Evolutionary conservation across 2,329 filamentous ascomycete genomes (phyloP), one percentile per base, ranked within the genome.

Genomic region (Fusarium transvaalense): DNA sequence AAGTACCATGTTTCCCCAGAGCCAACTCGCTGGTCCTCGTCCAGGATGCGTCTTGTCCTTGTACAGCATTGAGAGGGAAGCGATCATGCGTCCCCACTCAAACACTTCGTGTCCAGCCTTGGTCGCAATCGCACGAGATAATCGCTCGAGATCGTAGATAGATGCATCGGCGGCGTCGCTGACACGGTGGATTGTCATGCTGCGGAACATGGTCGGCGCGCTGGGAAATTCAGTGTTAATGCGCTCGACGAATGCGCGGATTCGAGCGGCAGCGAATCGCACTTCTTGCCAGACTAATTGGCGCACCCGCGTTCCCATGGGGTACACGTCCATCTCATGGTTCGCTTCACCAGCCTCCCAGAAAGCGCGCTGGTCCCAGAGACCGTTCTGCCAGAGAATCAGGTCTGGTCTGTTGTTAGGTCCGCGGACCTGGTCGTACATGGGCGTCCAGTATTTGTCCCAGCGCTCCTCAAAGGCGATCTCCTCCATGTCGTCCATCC

Each of bases 281-380:
- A 70, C 39, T 54, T 70, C 67, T 27, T 70, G 59, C 67, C 67
- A 70, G 29, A 70, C 67, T 8, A 70, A 13, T 13, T 70, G 67
- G 1, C 67, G 41, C 10, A 46, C 53, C 13, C 67, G 67, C 4
- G 67, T 47, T 32, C 59, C 67, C 56, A 71, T 61, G 8, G 68
- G 67, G 32, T 70, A 64, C 5, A 68, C 56, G 9, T 65, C 54
- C 35, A 48, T 56, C 10, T 71, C 63, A 10, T 70, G 60, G 38
- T 70, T 70, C 6, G 67, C 67, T 50, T 70, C 56, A 1, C 64
- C 68, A 12, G 47, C 42, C 23, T 70, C 68, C 68, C 68, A 70
- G 55, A 70, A 53, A 0, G 68, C 68, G n/a, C 68, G 68, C 31
- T 70, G 67, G 5, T 70, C 68, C 68, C 68, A 70, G 19, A 70